A percentile compares a stretch with the other conserved stretches of the same genome.
Conservation (phyloP, 208 protist genomes). For the Trypanosoma cruzi region DNA sequence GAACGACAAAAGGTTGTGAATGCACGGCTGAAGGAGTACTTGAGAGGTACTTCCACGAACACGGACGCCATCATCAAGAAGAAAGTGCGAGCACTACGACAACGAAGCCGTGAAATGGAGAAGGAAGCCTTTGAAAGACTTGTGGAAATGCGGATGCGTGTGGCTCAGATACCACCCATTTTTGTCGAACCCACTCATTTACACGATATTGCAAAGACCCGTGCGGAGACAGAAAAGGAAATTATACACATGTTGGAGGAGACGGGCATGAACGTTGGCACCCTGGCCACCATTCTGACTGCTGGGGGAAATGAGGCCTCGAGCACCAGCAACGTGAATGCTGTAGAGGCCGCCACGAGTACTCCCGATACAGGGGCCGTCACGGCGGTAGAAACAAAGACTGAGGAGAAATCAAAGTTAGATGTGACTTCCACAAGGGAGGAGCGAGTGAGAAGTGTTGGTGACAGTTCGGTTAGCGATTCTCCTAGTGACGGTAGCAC, state of each 20-base stretch:
- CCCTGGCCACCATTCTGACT: slow-evolving; percentile 53
- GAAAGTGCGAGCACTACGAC: slow-evolving; percentile 67
- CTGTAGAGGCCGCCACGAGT: too few relatives aligned
- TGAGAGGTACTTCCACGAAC: slow-evolving; percentile 43
- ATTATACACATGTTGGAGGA: slow-evolving; percentile 72
- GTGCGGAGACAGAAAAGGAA: slow-evolving; percentile 64
- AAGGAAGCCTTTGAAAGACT: slow-evolving; percentile 47
- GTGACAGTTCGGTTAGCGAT: not conserved
- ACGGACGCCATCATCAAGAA: slow-evolving; percentile 52
- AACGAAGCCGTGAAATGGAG: slow-evolving; percentile 53
- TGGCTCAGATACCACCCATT: slow-evolving; percentile 79
- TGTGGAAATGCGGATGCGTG: slow-evolving; percentile 65
- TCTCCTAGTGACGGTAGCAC: not conserved
- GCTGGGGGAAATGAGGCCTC: not conserved
- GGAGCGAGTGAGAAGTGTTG: not conserved
- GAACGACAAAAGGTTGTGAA: slow-evolving; percentile 52
- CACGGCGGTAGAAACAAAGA: not conserved
- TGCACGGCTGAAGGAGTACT: slow-evolving; percentile 62
- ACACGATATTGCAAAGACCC: slow-evolving; percentile 58
- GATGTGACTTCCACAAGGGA: not conserved
- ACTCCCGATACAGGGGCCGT: not conserved
- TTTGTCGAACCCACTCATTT: slow-evolving; percentile 79
- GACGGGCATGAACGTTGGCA: slow-evolving; percentile 55
- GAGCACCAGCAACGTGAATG: slow-evolving; percentile 3
- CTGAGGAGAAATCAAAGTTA: not conserved